These are phyloP conservation scores for Solanum ahanhuiri DNA, from an alignment of 257 asterid genomes.

Conservation along the genomic window DNA sequence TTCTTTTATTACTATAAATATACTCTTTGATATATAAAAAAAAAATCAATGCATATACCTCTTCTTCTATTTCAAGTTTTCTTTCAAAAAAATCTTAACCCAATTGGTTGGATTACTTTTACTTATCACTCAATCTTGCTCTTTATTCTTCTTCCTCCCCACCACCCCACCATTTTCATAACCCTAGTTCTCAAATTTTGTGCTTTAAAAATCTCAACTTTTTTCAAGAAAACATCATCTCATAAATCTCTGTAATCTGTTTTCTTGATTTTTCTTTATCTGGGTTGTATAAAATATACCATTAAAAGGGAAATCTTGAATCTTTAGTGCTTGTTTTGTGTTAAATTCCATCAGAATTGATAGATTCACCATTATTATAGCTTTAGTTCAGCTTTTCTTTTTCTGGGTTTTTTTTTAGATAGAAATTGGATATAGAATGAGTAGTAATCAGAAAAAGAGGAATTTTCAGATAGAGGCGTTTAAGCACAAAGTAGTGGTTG, in stretches of 20 bases:
- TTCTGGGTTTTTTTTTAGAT: not conserved
- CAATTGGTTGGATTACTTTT: slow-evolving; percentile 21
- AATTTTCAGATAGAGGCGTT: slow-evolving; percentile 85
- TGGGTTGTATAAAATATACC: not conserved
- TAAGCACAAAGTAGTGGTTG: slow-evolving; percentile 79
- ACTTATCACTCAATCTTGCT: slow-evolving; percentile 22
- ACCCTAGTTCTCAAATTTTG: not conserved
- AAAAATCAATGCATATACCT: not conserved
- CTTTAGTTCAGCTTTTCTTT: not conserved
- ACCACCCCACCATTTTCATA: not conserved
- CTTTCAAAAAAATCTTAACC: not conserved
- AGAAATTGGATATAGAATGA: slow-evolving; percentile 25
- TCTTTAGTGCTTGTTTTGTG: not conserved
- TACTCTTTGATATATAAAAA: not conserved
- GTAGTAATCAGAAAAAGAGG: slow-evolving; percentile 58
- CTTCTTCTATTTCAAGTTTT: not conserved
- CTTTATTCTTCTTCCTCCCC: slow-evolving; percentile 6
- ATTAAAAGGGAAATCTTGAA: not conserved
- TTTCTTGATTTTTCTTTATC: not conserved
- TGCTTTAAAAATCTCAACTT: not conserved
- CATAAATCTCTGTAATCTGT: not conserved
- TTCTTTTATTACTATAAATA: not conserved
- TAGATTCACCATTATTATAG: not conserved
- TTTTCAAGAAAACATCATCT: not conserved
- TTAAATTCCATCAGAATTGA: not conserved